A percentile compares a stretch with the other conserved stretches of the same genome.
These are phyloP conservation scores for Citrus mangshanensis DNA, from an alignment of 345 rosid genomes.

Conservation along the genomic window DNA sequence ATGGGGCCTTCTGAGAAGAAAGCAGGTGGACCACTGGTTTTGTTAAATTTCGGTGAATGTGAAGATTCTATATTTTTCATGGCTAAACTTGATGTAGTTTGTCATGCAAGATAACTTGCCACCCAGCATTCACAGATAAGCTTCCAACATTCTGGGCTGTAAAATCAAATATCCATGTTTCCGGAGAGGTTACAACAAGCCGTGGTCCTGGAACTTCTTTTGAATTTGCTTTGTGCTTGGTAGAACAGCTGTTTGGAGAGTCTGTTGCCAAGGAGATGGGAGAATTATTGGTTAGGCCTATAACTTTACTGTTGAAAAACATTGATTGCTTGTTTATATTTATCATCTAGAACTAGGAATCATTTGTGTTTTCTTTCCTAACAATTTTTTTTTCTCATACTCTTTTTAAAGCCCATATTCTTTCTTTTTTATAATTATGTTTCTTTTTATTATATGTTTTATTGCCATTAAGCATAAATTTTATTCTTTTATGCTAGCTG, in stretches of 20 bases:
- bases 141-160: slow-evolving; percentile 96
- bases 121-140: slow-evolving; percentile 78
- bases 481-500: slow-evolving; percentile 37
- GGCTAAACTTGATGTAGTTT: slow-evolving; percentile 50
- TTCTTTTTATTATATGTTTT: not conserved
- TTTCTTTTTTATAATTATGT: not conserved
- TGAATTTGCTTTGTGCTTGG: slow-evolving; percentile 74
- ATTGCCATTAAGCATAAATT: not conserved
- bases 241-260: slow-evolving; percentile 81
- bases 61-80: slow-evolving; percentile 30
- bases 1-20: slow-evolving; percentile 84
- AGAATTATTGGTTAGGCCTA: slow-evolving; percentile 53
- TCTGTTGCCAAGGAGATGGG: slow-evolving; percentile 56
- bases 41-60: slow-evolving; percentile 7
- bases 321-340: not conserved
- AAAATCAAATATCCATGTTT: slow-evolving; percentile 75
- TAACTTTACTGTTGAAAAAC: not conserved
- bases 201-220: slow-evolving; percentile 94
- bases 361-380: not conserved
- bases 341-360: not conserved
- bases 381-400: slow-evolving; percentile 11
- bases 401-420: not conserved
- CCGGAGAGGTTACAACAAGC: slow-evolving; percentile 90
- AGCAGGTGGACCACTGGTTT: slow-evolving; percentile 45
- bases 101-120: slow-evolving; percentile 78